Evolutionary conservation across 352 stramenopile species (phyloP).

Genomic region (Aphanomyces euteiches): DNA sequence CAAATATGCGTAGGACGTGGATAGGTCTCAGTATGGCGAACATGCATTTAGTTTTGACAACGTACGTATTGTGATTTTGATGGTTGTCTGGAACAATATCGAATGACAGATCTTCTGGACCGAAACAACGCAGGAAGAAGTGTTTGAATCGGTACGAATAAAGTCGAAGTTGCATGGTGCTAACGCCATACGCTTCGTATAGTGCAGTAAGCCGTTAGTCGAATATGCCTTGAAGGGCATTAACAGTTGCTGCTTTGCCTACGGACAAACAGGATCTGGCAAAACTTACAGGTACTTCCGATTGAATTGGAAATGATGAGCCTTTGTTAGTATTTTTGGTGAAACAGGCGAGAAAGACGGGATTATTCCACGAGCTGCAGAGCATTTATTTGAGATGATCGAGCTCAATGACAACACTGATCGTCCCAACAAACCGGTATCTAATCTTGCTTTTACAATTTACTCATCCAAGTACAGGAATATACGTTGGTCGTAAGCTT

Average conservation of each 20-base stretch:
- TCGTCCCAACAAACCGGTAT: constrained; percentile 43
- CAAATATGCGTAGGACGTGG: constrained; percentile 48
- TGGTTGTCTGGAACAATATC: not conserved
- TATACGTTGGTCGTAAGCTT: constrained; percentile 87
- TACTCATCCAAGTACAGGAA: constrained; percentile 39
- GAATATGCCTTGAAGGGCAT: constrained; percentile 89
- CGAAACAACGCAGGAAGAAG: constrained; percentile 60
- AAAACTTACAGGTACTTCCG: constrained; percentile 75
- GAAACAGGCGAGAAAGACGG: constrained; percentile 78
- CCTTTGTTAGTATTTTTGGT: constrained; percentile 76
- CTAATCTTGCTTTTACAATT: too few species aligned
- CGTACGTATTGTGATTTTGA: constrained; percentile 31
- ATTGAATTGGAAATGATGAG: not conserved
- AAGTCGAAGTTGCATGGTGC: too few species aligned
- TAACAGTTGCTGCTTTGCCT: constrained; percentile 93
- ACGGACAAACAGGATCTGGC: constrained; percentile 82
- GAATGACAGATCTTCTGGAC: constrained; percentile 74
- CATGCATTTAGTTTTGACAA: constrained; percentile 85
- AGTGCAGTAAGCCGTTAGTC: constrained; percentile 83
- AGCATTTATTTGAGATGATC: constrained; percentile 87
- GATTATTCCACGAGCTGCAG: constrained; percentile 84
- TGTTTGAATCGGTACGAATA: constrained; percentile 60
- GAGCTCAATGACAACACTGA: constrained; percentile 43
- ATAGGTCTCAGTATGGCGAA: constrained; percentile 82
- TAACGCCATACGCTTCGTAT: not conserved